A percentile compares a stretch with the other conserved stretches of the same genome.
These are phyloP conservation scores for Talaromyces islandicus DNA, from an alignment of 2,329 filamentous ascomycete species.

Conservation along the genomic window DNA sequence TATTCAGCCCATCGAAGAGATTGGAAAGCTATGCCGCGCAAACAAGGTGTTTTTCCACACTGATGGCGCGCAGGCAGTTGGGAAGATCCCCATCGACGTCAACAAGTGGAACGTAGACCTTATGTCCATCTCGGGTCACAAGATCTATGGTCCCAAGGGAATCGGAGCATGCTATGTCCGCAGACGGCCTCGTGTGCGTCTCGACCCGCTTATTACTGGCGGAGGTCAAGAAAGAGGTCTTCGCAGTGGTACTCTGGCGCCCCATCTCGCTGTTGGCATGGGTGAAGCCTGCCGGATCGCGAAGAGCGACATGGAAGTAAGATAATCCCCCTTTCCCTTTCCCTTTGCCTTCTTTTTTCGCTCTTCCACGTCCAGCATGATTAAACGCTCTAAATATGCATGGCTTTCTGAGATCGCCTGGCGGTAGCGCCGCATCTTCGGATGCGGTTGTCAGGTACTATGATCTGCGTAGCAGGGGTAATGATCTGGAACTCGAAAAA, in stretches of 20 bases:
- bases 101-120: constrained; percentile 97
- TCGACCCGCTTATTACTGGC: constrained; percentile 93
- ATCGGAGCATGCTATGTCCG: constrained; percentile 95
- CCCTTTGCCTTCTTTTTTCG: constrained; percentile 10
- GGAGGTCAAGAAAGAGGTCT: constrained; percentile 94
- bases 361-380: constrained; percentile 47
- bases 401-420: constrained; percentile 78
- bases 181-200: constrained; percentile 81
- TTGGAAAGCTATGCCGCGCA: constrained; percentile 81
- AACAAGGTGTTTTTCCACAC: constrained; percentile 98
- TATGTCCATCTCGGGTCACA: constrained; percentile 98
- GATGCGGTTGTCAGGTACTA: constrained; percentile 39
- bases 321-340: constrained; percentile 31
- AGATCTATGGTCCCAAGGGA: constrained; percentile 97
- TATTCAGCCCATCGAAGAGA: constrained; percentile 92
- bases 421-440: constrained; percentile 35
- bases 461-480: constrained; percentile 62
- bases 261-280: constrained; percentile 82
- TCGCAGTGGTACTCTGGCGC: constrained; percentile 87
- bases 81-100: constrained; percentile 94
- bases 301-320: constrained; percentile 82
- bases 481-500: constrained; percentile 43
- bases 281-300: constrained; percentile 93
- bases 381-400: constrained; percentile 81
- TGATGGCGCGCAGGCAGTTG: constrained; percentile 93